Conservation (phyloP, 1,284 basidiomycete species). For the Leccinum griseonigrum region DNA sequence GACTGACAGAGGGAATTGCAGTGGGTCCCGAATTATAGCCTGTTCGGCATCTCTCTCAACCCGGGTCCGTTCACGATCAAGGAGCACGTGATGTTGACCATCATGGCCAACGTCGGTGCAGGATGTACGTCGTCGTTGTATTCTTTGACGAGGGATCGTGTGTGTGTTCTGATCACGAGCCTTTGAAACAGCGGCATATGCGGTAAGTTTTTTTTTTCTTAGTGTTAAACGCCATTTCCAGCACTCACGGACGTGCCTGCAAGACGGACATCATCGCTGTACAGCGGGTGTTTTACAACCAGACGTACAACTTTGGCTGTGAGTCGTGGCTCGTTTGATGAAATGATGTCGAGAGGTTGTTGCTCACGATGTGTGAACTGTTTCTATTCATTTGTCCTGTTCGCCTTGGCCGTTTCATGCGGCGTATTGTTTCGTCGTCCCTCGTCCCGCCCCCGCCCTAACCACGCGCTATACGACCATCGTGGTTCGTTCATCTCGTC, state of each 20-base stretch:
- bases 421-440: not conserved
- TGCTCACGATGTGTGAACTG: slow-evolving; percentile 1
- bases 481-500: slow-evolving; percentile 10
- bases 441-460: not conserved
- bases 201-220: slow-evolving; percentile 14
- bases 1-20: slow-evolving; percentile 4
- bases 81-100: slow-evolving; percentile 65
- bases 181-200: slow-evolving; percentile 27
- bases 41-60: slow-evolving; percentile 60
- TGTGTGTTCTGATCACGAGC: slow-evolving; percentile 3
- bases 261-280: slow-evolving; percentile 76
- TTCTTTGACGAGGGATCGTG: not conserved
- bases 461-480: not conserved
- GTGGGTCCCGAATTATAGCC: slow-evolving; percentile 51
- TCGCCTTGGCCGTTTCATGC: not conserved
- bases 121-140: slow-evolving; percentile 30
- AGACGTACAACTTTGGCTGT: slow-evolving; percentile 60
- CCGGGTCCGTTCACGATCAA: slow-evolving; percentile 75
- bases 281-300: slow-evolving; percentile 68
- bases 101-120: slow-evolving; percentile 76
- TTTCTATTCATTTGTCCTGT: not conserved
- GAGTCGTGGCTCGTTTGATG: slow-evolving; percentile 17
- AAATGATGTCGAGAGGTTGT: not conserved
- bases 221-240: not conserved
- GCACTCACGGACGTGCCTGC: not conserved